Evolutionary conservation across 2,329 filamentous ascomycete genomes (phyloP), one percentile per base, ranked within the genome.

Genomic region (Fusarium staphyleae): DNA sequence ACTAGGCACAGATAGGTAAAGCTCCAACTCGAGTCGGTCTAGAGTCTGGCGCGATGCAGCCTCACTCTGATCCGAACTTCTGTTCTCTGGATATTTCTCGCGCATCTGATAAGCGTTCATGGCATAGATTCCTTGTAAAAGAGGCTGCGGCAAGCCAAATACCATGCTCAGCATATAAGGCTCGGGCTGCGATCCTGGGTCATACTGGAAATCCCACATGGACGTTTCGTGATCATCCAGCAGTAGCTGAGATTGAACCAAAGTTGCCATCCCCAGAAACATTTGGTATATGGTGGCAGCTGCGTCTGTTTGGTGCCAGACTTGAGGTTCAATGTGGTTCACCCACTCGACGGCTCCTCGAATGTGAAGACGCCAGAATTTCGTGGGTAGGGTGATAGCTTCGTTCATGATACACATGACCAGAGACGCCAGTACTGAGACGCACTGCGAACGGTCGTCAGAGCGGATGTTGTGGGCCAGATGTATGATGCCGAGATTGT

Each of bases 381-480:
- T 55, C 1, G 64, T 63, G 0, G 64, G 64, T 2, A 66, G 13
- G 0, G 64, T 66, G n/a, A 66, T 62, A 3, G 63, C 64, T 36
- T 66, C 64, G 12, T 66, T 67, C 18, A 66, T 44, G 11, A 66
- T 64, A 7, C 64, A 66, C 12, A 67, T 57, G 11, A 66, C 57
- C 0, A 66, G 40, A 1, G 64, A 63, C 8, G 64, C 64, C 1
- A 66, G 40, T 0, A 66, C 24, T 0, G 64, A 42, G 3, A 67
- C 60, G 0, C 64, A 66, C 6, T 64, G 55, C 3, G 46, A 51
- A 2, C 57, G 60, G 2, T 67, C 65, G 3, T 66, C 62, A 1
- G 64, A 67, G 10, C 54, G 64, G 7, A 66, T 67, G 8, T 67
- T 66, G 11, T 64, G 63, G 7, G 62, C 57, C 0, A 66, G 55